Percentiles rank a stretch among this genome's conserved stretches.
phyloP scores from a whole-genome alignment of 257 asterid genomes.

The Ilex asprella region DNA sequence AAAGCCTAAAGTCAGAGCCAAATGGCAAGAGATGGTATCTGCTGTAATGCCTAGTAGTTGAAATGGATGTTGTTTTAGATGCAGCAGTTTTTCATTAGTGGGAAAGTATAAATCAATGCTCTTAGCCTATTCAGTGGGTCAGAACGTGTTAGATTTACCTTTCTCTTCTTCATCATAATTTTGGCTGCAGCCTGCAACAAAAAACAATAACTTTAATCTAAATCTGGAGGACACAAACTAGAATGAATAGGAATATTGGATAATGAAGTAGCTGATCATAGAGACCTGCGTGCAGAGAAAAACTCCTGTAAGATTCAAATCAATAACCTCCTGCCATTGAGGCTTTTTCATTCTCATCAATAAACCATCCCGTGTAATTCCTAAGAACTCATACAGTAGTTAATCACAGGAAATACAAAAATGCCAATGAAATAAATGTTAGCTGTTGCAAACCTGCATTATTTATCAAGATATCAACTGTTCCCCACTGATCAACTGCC shows the following conservation, averaged over 20 bases:
- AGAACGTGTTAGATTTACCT: not conserved
- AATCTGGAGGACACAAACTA: not conserved
- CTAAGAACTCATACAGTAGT: not conserved
- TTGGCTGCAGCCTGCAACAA: constrained; percentile 1
- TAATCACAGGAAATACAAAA: not conserved
- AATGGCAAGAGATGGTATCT: too few relatives aligned
- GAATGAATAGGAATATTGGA: not conserved
- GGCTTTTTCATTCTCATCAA: not conserved
- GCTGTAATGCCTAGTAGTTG: too few relatives aligned
- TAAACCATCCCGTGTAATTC: not conserved
- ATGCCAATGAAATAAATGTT: not conserved
- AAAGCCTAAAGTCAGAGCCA: too few relatives aligned
- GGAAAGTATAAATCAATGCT: not conserved
- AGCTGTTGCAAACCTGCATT: not conserved
- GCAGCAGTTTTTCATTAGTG: not conserved
- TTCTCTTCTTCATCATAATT: constrained; percentile 1
- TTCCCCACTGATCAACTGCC: not conserved
- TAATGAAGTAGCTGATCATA: not conserved
- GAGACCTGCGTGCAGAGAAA: not conserved
- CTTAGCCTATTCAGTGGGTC: not conserved
- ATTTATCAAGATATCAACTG: not conserved
- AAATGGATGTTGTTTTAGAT: not conserved
- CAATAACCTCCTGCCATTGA: constrained; percentile 1
- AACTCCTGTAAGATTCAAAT: not conserved
- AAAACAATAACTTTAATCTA: not conserved